Evolutionary conservation across 2,329 filamentous ascomycete species (phyloP).

Genomic region (Aspergillus ruber): DNA sequence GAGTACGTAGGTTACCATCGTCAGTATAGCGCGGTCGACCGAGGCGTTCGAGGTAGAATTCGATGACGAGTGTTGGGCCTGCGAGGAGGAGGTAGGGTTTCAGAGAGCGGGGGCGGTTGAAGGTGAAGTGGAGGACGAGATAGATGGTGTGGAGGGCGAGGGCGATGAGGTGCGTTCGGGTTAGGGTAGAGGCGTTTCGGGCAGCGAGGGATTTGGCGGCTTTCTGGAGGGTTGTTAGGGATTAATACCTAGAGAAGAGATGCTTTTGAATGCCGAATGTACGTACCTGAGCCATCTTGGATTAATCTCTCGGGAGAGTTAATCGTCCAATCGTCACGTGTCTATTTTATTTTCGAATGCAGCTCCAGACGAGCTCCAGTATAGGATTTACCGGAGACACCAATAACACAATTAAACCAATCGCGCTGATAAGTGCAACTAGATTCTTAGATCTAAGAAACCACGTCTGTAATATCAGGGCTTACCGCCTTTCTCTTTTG

Average conservation of each 20-base stretch:
- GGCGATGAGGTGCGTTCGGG: slow-evolving; percentile 73
- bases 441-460: too few relatives aligned
- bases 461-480: too few relatives aligned
- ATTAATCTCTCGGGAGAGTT: not conserved
- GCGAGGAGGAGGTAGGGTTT: slow-evolving; percentile 67
- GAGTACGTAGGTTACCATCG: slow-evolving; percentile 61
- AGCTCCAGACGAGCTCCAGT: too few relatives aligned
- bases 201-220: slow-evolving; percentile 60
- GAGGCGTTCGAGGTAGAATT: slow-evolving; percentile 78
- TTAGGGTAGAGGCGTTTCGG: slow-evolving; percentile 69
- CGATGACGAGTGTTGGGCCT: slow-evolving; percentile 67
- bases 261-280: not conserved
- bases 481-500: too few relatives aligned
- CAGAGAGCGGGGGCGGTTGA: slow-evolving; percentile 57
- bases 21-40: slow-evolving; percentile 68
- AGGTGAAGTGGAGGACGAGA: slow-evolving; percentile 60
- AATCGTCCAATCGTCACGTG: not conserved
- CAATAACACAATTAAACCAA: too few relatives aligned
- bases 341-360: not conserved
- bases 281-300: slow-evolving; percentile 4
- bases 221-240: slow-evolving; percentile 33
- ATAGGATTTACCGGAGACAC: too few relatives aligned
- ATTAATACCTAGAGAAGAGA: not conserved
- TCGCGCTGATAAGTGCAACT: too few relatives aligned
- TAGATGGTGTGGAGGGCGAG: slow-evolving; percentile 67